These are phyloP conservation scores for Rhazya stricta DNA, from an alignment of 257 asterid species.

Conservation along the genomic window DNA sequence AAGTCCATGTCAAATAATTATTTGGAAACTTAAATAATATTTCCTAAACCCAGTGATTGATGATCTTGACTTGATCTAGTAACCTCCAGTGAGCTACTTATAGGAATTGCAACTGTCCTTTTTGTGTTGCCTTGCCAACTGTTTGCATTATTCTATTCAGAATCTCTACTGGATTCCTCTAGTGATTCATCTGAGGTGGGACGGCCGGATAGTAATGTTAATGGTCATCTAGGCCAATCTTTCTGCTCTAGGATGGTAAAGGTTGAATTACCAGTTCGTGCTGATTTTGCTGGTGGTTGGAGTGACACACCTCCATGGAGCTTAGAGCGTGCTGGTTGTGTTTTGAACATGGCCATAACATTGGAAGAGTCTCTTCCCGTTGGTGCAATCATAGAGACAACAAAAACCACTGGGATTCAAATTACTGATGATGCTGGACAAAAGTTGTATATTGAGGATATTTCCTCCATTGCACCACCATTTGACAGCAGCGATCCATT, in stretches of 20 bases:
- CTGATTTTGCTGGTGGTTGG: constrained; percentile 98
- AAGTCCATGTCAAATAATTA: background rate
- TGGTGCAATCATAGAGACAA: constrained; percentile 71
- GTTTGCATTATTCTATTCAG: constrained; percentile 24
- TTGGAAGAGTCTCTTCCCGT: constrained; percentile 72
- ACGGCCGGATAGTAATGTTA: constrained; percentile 29
- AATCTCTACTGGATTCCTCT: constrained; percentile 39
- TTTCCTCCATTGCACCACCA: constrained; percentile 64
- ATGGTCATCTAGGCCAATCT: constrained; percentile 34
- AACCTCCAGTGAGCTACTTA: background rate
- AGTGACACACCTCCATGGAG: constrained; percentile 99
- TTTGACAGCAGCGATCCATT: constrained; percentile 68
- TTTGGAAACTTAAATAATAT: background rate
- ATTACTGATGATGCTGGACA: constrained; percentile 67
- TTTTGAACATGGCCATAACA: constrained; percentile 88
- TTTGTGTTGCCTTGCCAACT: constrained; percentile 8
- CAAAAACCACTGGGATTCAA: constrained; percentile 37
- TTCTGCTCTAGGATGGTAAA: constrained; percentile 54
- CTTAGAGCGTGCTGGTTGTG: constrained; percentile 92
- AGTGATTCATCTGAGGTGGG: constrained; percentile 22
- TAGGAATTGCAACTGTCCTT: background rate
- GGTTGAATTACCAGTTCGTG: constrained; percentile 91
- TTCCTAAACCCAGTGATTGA: background rate
- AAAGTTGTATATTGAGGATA: constrained; percentile 37
- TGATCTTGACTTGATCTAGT: constrained; percentile 3